Evolutionary conservation across 345 rosid genomes (phyloP).

Genomic region (Pistacia atlantica): DNA sequence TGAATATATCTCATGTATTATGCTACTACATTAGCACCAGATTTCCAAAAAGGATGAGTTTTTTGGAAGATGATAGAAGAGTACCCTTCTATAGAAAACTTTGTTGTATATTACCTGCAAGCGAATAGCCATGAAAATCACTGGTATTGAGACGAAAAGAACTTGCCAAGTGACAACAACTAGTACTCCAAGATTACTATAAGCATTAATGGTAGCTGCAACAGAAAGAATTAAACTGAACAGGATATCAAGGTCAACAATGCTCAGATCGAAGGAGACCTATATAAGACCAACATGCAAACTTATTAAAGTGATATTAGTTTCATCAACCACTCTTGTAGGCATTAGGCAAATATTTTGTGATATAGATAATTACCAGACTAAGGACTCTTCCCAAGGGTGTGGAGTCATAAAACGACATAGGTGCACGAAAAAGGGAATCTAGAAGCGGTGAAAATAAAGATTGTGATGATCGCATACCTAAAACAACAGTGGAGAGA

Average conservation of each 20-base stretch:
- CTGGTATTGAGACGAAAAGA: slow-evolving; percentile 42
- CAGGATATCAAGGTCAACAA: slow-evolving; percentile 44
- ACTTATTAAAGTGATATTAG: slow-evolving; percentile 1
- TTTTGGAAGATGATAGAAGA: no score
- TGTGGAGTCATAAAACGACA: slow-evolving; percentile 7
- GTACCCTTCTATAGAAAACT: no score
- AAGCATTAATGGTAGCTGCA: slow-evolving; percentile 42
- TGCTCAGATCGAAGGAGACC: slow-evolving; percentile 58
- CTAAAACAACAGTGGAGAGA: not conserved
- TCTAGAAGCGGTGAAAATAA: not conserved
- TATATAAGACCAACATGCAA: not conserved
- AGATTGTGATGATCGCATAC: not conserved
- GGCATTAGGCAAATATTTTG: not conserved
- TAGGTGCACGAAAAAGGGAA: slow-evolving; percentile 11
- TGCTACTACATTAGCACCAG: no score
- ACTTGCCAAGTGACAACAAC: slow-evolving; percentile 52
- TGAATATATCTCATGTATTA: no score
- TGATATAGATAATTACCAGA: slow-evolving; percentile 35
- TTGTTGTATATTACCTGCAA: slow-evolving; percentile 37
- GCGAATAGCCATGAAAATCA: slow-evolving; percentile 34
- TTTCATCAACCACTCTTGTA: no score
- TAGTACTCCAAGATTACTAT: slow-evolving; percentile 27
- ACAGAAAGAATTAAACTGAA: slow-evolving; percentile 23
- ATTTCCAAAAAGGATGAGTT: not conserved
- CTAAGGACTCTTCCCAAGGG: slow-evolving; percentile 11